Evolutionary conservation across 2,329 filamentous ascomycete species (phyloP).

Genomic region (Calonectria multiphialidica): DNA sequence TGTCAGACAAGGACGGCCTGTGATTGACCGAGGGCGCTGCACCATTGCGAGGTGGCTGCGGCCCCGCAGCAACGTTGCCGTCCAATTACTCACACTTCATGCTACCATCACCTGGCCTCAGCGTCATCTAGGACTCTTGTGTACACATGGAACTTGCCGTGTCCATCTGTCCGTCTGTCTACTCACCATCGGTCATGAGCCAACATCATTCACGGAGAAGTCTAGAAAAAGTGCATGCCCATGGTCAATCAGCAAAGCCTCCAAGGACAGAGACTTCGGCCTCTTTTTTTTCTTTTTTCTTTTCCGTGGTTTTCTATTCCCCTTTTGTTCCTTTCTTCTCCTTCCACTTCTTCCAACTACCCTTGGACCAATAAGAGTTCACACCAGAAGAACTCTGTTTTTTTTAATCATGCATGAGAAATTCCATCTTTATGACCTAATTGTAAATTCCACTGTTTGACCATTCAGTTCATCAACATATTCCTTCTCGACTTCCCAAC

Average conservation of each 20-base stretch:
- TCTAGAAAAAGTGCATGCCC: neutral
- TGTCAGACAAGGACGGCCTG: neutral
- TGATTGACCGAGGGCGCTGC: neutral
- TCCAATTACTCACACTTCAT: neutral
- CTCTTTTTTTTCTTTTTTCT: too few relatives aligned
- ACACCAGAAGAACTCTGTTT: too few relatives aligned
- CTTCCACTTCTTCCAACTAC: too few relatives aligned
- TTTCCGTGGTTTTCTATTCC: too few relatives aligned
- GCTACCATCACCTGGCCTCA: neutral
- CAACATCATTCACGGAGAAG: neutral
- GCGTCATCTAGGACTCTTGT: neutral
- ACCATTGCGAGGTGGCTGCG: neutral
- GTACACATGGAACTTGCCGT: neutral
- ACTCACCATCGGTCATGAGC: neutral
- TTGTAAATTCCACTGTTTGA: too few relatives aligned
- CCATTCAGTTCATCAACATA: too few relatives aligned
- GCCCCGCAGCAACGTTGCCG: neutral
- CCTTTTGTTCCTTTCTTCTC: too few relatives aligned
- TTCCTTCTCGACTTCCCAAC: too few relatives aligned
- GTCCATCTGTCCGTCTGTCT: neutral
- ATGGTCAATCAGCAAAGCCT: neutral
- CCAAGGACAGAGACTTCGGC: too few relatives aligned
- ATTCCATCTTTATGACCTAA: too few relatives aligned
- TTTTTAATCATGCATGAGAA: too few relatives aligned
- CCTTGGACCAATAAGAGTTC: too few relatives aligned